Evolutionary conservation across 768 basidiomycete species (phyloP).

Genomic region (Russula ochroleuca): DNA sequence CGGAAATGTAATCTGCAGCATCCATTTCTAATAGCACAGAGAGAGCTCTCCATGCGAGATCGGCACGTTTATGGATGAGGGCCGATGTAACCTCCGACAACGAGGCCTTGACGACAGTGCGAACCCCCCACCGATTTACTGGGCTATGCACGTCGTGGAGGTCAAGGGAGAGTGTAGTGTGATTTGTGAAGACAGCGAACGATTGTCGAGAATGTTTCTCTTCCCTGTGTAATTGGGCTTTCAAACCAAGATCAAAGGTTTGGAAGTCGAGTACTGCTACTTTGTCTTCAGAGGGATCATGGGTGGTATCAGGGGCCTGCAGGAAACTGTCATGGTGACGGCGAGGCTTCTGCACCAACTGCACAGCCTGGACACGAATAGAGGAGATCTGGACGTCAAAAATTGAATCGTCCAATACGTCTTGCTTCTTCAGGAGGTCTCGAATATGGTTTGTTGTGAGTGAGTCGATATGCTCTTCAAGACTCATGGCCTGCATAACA

Average conservation of each 20-base stretch:
- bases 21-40: conserved; percentile 17
- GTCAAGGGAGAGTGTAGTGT: conserved; percentile 4
- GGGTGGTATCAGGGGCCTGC: neutral
- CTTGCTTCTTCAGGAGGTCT: conserved; percentile 9
- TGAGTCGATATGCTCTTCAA: conserved; percentile 20
- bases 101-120: conserved; percentile 8
- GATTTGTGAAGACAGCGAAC: conserved; percentile 5
- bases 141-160: conserved; percentile 3
- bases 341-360: conserved; percentile 5
- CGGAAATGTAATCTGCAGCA: conserved; percentile 15
- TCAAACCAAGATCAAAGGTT: conserved; percentile 12
- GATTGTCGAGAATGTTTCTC: conserved; percentile 17
- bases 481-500: conserved; percentile 10
- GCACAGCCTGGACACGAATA: conserved; percentile 12
- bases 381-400: conserved; percentile 21
- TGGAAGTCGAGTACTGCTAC: conserved; percentile 19
- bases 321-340: conserved; percentile 6
- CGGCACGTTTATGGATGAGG: conserved; percentile 15
- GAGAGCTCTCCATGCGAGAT: conserved; percentile 20
- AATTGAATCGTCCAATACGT: conserved; percentile 5
- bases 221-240: conserved; percentile 14
- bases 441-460: conserved; percentile 13
- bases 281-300: conserved; percentile 1
- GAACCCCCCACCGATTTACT: neutral
- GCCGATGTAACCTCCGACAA: conserved; percentile 8